These are phyloP conservation scores for Bacterosira constricta DNA, from an alignment of 108 stramenopile genomes.

Conservation along the genomic window DNA sequence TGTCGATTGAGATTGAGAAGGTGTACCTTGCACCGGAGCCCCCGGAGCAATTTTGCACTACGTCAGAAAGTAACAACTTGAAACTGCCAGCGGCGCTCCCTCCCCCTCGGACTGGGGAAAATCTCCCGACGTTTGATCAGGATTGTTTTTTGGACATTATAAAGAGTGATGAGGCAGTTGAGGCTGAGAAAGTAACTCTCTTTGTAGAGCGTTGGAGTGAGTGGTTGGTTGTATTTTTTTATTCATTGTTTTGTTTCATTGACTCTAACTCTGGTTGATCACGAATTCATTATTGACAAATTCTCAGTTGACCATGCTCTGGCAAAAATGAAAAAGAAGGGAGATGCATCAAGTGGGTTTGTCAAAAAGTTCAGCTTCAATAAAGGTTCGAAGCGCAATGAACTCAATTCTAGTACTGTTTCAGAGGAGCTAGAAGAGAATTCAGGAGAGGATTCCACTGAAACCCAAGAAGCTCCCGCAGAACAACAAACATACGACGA, in stretches of 20 bases:
- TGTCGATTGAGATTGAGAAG: constrained; percentile 27
- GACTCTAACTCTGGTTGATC: background rate
- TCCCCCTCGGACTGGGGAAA: background rate
- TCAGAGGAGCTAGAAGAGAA: too few relatives aligned
- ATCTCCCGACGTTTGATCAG: constrained; percentile 25
- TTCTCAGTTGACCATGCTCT: constrained; percentile 13
- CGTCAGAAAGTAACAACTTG: background rate
- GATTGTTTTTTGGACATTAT: constrained; percentile 1
- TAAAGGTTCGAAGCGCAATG: too few relatives aligned
- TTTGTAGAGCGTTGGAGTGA: constrained; percentile 29
- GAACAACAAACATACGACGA: background rate
- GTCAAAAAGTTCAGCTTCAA: too few relatives aligned
- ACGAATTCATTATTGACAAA: background rate
- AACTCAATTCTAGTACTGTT: too few relatives aligned
- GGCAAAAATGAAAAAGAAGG: constrained; percentile 2
- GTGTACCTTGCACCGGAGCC: constrained; percentile 29
- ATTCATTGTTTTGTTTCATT: constrained; percentile 6
- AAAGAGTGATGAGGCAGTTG: background rate
- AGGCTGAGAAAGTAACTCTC: constrained; percentile 4
- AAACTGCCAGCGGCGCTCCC: constrained; percentile 6
- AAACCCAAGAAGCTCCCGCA: background rate
- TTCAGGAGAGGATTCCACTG: too few relatives aligned
- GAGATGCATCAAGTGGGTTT: too few relatives aligned
- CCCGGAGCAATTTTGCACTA: constrained; percentile 13
- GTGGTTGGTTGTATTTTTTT: too few relatives aligned